phyloP scores from a whole-genome alignment of 2,329 filamentous ascomycete species.

The Phoma sp. region DNA sequence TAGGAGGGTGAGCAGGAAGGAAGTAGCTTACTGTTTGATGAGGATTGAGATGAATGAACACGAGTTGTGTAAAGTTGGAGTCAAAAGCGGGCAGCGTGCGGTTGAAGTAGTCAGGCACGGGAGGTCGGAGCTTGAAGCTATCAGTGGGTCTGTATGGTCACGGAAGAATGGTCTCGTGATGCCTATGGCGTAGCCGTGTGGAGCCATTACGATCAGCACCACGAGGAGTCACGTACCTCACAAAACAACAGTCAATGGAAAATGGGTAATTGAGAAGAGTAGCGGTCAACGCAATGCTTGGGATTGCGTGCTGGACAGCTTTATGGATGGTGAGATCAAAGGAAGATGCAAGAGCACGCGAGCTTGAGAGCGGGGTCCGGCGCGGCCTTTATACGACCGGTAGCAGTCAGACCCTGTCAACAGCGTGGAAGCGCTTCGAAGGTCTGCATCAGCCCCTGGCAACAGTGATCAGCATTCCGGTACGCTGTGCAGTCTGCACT shows the following conservation, averaged over 20 bases:
- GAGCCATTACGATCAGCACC: conserved; percentile 37
- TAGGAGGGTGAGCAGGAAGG: neutral
- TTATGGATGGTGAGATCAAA: conserved; percentile 26
- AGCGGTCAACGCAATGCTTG: neutral
- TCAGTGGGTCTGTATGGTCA: conserved; percentile 31
- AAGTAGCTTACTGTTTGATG: conserved; percentile 42
- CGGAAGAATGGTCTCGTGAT: conserved; percentile 45
- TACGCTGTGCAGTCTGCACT: neutral
- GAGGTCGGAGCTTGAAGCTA: conserved; percentile 34
- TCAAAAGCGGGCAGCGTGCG: conserved; percentile 27
- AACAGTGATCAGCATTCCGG: conserved; percentile 9
- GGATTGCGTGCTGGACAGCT: conserved; percentile 2
- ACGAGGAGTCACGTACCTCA: conserved; percentile 35
- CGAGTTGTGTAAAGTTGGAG: conserved; percentile 23
- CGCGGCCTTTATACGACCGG: conserved; percentile 17
- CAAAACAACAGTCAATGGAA: conserved; percentile 24
- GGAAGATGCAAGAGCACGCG: conserved; percentile 21
- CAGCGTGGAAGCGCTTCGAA: conserved; percentile 14
- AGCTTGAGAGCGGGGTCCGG: conserved; percentile 20
- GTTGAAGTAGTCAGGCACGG: conserved; percentile 41
- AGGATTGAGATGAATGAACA: conserved; percentile 21
- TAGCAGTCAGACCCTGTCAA: conserved; percentile 11
- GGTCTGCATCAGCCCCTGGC: conserved; percentile 7
- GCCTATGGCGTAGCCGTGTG: conserved; percentile 14
- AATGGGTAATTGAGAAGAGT: neutral